Conservation (phyloP, 202 grass and related monocot genomes). For the Elaeis oleifera region DNA sequence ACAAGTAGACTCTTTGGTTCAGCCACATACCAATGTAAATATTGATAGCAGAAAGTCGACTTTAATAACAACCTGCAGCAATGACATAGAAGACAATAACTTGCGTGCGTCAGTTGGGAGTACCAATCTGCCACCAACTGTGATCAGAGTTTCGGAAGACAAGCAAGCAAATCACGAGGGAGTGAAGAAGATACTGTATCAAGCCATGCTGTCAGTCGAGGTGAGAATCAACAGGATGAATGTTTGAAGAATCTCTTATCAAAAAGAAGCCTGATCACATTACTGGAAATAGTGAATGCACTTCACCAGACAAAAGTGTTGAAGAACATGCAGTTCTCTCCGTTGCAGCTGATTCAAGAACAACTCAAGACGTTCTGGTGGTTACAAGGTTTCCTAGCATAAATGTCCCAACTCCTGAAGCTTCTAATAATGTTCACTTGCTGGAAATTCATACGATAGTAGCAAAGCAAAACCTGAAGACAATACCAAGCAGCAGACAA, state of each 20-base stretch:
- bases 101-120: constrained; percentile 44
- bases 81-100: constrained; percentile 37
- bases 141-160: constrained; percentile 5
- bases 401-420: constrained; percentile 19
- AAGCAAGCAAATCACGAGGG: constrained; percentile 15
- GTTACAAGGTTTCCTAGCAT: neutral
- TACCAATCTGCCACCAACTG: constrained; percentile 28
- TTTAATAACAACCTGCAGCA: constrained; percentile 18
- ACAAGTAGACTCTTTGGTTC: neutral
- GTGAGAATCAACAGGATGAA: constrained; percentile 10
- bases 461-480: constrained; percentile 3
- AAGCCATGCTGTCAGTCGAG: constrained; percentile 22
- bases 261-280: constrained; percentile 16
- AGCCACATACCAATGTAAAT: constrained; percentile 9
- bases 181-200: constrained; percentile 43
- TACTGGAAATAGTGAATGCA: constrained; percentile 15
- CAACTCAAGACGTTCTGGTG: neutral
- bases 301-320: neutral
- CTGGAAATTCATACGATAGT: constrained; percentile 5
- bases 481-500: constrained; percentile 13
- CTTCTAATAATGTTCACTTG: constrained; percentile 13
- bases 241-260: constrained; percentile 16
- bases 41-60: constrained; percentile 23
- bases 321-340: neutral
- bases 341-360: neutral